Evolutionary conservation across 164 flowering plant species (phyloP).

Genomic region (Liquidambar formosana): DNA sequence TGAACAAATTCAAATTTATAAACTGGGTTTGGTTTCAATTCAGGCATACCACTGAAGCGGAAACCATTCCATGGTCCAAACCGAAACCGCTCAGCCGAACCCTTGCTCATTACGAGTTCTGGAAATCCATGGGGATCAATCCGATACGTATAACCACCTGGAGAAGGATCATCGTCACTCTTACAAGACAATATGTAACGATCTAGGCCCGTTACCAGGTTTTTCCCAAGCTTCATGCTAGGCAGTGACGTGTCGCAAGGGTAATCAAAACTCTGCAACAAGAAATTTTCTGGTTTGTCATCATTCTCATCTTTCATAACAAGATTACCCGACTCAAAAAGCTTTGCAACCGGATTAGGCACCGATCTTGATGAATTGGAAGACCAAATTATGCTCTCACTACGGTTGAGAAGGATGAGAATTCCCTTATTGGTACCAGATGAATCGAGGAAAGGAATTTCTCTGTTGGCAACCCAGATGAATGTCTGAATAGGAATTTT

Average conservation of each 20-base stretch:
- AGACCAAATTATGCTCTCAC: slow-evolving; percentile 23
- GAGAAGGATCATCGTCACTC: slow-evolving; percentile 33
- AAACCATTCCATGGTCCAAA: slow-evolving; percentile 36
- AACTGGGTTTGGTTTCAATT: slow-evolving; percentile 2
- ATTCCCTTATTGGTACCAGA: slow-evolving; percentile 13
- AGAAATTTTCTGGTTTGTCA: background rate
- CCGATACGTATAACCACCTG: slow-evolving; percentile 22
- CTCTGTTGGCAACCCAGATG: slow-evolving; percentile 50
- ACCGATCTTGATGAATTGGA: slow-evolving; percentile 12
- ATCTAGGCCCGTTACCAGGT: slow-evolving; percentile 20
- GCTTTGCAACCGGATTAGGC: slow-evolving; percentile 19
- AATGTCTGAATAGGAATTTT: slow-evolving; percentile 19
- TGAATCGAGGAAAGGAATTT: slow-evolving; percentile 24
- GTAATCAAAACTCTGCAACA: slow-evolving; percentile 42
- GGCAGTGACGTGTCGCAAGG: slow-evolving; percentile 31
- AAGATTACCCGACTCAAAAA: slow-evolving; percentile 32
- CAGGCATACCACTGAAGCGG: slow-evolving; percentile 24
- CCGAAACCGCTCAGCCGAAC: slow-evolving; percentile 6
- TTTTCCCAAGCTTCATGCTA: slow-evolving; percentile 41
- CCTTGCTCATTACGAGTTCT: slow-evolving; percentile 17
- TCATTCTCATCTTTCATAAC: slow-evolving; percentile 19
- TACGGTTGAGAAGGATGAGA: background rate
- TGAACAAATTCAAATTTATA: slow-evolving; percentile 4
- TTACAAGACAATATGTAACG: slow-evolving; percentile 36
- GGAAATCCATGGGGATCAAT: slow-evolving; percentile 29